Evolutionary conservation across 148 eudicot species (phyloP).

Genomic region (Heliosperma pusillum): DNA sequence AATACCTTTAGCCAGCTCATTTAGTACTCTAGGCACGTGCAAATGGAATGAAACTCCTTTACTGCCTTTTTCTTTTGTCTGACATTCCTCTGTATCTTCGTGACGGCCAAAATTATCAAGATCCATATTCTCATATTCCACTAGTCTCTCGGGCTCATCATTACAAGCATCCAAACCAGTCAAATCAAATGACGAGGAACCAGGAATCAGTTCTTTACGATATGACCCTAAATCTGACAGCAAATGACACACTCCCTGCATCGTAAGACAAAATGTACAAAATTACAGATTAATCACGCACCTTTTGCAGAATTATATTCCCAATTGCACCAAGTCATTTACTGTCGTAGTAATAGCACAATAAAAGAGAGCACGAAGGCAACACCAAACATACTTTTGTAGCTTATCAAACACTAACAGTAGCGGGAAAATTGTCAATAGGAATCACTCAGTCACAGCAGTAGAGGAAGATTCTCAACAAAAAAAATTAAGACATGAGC

Average conservation of each 20-base stretch:
- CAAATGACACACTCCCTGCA: conserved; percentile 87
- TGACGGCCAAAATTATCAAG: conserved; percentile 56
- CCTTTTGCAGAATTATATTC: not conserved
- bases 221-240: conserved; percentile 66
- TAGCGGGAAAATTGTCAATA: not conserved
- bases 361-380: conserved; percentile 8
- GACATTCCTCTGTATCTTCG: conserved; percentile 46
- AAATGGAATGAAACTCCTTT: conserved; percentile 54
- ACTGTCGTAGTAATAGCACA: not conserved
- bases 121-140: conserved; percentile 75
- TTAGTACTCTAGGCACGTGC: conserved; percentile 60
- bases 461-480: not conserved
- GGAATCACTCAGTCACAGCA: not conserved
- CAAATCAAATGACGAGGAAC: conserved; percentile 46
- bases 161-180: conserved; percentile 44
- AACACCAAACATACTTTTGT: not conserved
- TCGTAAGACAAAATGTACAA: not conserved
- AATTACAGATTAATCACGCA: not conserved
- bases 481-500: not conserved
- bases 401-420: not conserved
- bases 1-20: conserved; percentile 67
- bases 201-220: conserved; percentile 51
- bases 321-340: not conserved
- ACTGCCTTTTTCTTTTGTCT: conserved; percentile 42
- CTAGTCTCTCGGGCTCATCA: conserved; percentile 40